Evolutionary conservation across 2,329 filamentous ascomycete species (phyloP), one percentile per base, ranked within the genome.

Genomic region (Blastomyces percursus): DNA sequence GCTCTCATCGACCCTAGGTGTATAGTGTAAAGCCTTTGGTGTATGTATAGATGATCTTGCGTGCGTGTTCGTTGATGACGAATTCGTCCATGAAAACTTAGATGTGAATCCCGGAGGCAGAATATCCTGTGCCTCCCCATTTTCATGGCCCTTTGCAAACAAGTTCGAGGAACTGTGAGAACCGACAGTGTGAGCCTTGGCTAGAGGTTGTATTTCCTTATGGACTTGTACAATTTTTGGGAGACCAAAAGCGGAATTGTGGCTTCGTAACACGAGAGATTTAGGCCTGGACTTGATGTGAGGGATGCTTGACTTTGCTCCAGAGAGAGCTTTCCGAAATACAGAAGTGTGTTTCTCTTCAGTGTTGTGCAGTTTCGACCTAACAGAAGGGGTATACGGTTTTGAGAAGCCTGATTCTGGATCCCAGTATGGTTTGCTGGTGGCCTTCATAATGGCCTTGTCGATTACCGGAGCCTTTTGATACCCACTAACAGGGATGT

Each of bases 11-110:
- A 54, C 11, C 27, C 14, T 59, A 14, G 42, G 30, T 24, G 42
- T 27, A 59, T 48, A 9, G 14, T 14, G 24, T 14, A 27, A 27
- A 40, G 16, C 8, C 3, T 21, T 21, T 27, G 19, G 42, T 32
- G 42, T 48, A 35, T 35, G 12, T 8, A 2, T 35, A 32, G 62
- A 57, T 46, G 61, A 40, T 16, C 55, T 61, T 46, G 62, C 61
- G 21, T 48, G 16, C 19, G 63, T 62, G 38, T 48, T 40, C 3
- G 63, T 63, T 9, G 64, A 59, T 7, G 62, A 61, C 14, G 61
- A 48, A n/a, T 61, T 64, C 21, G 64, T 64, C 64, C 64, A 65
- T 14, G 64, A 65, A 30, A 64, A 62, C 42, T 66, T 66, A 12
- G 65, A 63, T 58, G 27, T 42, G 42, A 35, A 59, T 16, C 14